phyloP scores from a whole-genome alignment of 75 land plant genomes.

The Selaginella moellendorffii region DNA sequence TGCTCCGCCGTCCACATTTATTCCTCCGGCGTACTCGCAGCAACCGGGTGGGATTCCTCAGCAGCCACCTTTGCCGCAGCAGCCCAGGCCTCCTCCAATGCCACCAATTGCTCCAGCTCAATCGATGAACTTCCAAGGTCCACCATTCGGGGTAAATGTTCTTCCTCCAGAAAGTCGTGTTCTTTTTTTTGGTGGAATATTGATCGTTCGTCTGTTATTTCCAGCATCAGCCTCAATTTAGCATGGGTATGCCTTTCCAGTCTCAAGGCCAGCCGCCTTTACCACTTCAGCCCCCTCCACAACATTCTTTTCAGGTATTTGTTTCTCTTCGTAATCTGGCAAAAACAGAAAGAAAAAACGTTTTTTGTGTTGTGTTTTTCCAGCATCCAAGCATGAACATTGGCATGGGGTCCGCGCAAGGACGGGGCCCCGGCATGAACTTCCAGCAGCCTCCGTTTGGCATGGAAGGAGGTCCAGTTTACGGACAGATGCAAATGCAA shows the following conservation, averaged over 20 bases:
- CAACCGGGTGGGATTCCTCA: not conserved
- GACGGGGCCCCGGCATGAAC: not conserved
- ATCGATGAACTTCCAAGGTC: not conserved
- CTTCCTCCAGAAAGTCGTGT: no score
- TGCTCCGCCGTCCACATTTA: not conserved
- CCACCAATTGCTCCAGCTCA: not conserved
- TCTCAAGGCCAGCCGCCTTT: not conserved
- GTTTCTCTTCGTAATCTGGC: no score
- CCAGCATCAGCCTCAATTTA: conserved; percentile 5
- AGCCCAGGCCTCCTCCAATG: conserved; percentile 9
- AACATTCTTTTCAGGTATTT: conserved; percentile 38
- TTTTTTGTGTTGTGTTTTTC: no score
- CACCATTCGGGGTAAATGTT: not conserved
- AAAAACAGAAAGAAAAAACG: no score
- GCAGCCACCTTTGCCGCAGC: conserved; percentile 5
- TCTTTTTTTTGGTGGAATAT: no score
- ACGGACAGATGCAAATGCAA: conserved; percentile 1
- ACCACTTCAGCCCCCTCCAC: conserved; percentile 12
- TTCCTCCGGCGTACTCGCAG: not conserved
- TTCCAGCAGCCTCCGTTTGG: conserved; percentile 1
- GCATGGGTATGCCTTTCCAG: not conserved
- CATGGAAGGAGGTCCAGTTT: not conserved
- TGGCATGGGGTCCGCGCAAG: not conserved
- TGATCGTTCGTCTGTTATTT: no score
- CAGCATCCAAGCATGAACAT: not conserved